Evolutionary conservation across 257 asterid species (phyloP).

Genomic region (Plantago major): DNA sequence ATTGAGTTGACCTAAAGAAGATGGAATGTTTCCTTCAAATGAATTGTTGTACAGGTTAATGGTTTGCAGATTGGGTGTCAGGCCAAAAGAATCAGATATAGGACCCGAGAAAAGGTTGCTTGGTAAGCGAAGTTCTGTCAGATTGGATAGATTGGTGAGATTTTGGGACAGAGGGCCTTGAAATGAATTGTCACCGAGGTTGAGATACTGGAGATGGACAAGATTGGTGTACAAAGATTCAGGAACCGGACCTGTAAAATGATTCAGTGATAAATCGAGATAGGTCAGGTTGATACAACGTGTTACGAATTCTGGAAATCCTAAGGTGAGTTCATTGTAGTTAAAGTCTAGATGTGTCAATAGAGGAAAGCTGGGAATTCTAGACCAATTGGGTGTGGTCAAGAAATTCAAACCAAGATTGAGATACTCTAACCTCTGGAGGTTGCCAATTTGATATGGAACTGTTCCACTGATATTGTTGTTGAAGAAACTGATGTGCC

Average conservation of each 20-base stretch:
- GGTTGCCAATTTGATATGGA: slow-evolving; percentile 61
- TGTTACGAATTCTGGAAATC: slow-evolving; percentile 52
- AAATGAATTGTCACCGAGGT: slow-evolving; percentile 41
- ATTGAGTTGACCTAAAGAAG: slow-evolving; percentile 35
- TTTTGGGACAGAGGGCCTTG: slow-evolving; percentile 50
- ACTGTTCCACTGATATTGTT: slow-evolving; percentile 49
- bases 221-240: slow-evolving; percentile 47
- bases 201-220: slow-evolving; percentile 42
- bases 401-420: slow-evolving; percentile 69
- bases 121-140: slow-evolving; percentile 43
- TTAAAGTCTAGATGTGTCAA: slow-evolving; percentile 40
- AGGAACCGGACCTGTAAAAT: slow-evolving; percentile 54
- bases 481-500: slow-evolving; percentile 43
- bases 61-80: slow-evolving; percentile 29
- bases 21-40: slow-evolving; percentile 44
- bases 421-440: slow-evolving; percentile 45
- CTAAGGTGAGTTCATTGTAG: slow-evolving; percentile 41
- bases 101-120: slow-evolving; percentile 45
- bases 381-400: slow-evolving; percentile 60
- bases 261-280: slow-evolving; percentile 57
- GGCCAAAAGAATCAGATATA: slow-evolving; percentile 36
- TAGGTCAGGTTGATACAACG: slow-evolving; percentile 47
- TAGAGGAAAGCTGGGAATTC: slow-evolving; percentile 40
- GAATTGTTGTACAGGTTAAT: slow-evolving; percentile 52
- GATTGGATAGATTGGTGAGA: slow-evolving; percentile 36